A percentile compares a stretch with the other conserved stretches of the same genome.
Conservation (phyloP, 805 yeast genomes). For the Dipodascus geniculatus region DNA sequence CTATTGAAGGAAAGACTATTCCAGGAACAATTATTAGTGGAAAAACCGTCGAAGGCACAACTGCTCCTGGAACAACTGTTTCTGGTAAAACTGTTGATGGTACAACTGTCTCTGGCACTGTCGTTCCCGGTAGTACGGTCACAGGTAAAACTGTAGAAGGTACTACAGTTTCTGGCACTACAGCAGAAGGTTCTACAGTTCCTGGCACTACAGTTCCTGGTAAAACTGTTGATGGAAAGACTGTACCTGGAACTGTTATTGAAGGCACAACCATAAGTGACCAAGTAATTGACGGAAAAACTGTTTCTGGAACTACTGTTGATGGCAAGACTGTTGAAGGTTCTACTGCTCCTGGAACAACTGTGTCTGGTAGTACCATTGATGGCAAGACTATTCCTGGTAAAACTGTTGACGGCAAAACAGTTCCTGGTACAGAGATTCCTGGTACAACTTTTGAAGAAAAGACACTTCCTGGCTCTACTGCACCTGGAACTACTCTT, state of each 20-base stretch:
- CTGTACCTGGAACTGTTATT: conserved; percentile 2
- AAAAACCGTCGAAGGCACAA: background rate
- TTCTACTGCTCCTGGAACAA: background rate
- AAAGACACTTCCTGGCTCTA: background rate
- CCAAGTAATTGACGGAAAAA: background rate
- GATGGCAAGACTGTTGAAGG: background rate
- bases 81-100: background rate
- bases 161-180: background rate
- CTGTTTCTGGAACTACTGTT: background rate
- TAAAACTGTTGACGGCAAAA: background rate
- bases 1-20: background rate
- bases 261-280: background rate
- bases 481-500: background rate
- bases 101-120: background rate
- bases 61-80: background rate
- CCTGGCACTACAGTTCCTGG: conserved; percentile 1
- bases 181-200: background rate
- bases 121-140: conserved; percentile 1
- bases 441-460: background rate
- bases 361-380: background rate
- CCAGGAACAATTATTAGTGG: background rate
- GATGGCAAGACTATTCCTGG: background rate
- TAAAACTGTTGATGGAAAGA: background rate
- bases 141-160: background rate
- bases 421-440: background rate